Percentiles rank a stretch among this genome's conserved stretches.
phyloP scores from a whole-genome alignment of 1,139 yeast genomes.

The Barnettozyma hawaiiensis region DNA sequence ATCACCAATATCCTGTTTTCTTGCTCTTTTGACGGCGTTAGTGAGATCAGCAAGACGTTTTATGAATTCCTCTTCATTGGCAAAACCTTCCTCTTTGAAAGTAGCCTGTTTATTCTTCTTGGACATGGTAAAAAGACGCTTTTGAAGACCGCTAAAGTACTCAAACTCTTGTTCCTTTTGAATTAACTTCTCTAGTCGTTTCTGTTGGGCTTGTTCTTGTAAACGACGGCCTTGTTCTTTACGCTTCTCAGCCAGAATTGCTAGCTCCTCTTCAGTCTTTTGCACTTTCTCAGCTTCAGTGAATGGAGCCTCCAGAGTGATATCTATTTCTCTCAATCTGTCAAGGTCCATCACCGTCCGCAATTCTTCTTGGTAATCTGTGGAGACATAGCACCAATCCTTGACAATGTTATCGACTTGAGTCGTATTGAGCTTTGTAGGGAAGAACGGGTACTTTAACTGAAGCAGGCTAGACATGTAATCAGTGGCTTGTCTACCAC shows the following conservation, averaged over 20 bases:
- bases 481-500: conserved; percentile 70
- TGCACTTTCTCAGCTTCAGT: conserved; percentile 57
- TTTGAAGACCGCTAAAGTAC: conserved; percentile 57
- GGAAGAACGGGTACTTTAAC: conserved; percentile 89
- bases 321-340: conserved; percentile 57
- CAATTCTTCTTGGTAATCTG: conserved; percentile 62
- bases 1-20: conserved; percentile 58
- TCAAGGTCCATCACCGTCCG: conserved; percentile 53
- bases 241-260: conserved; percentile 70
- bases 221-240: conserved; percentile 82
- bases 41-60: conserved; percentile 66
- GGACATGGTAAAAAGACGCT: conserved; percentile 44
- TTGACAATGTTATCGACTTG: conserved; percentile 67
- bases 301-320: conserved; percentile 80
- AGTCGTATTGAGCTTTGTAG: conserved; percentile 56
- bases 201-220: conserved; percentile 89
- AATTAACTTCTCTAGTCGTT: conserved; percentile 69
- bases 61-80: conserved; percentile 63
- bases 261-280: conserved; percentile 79
- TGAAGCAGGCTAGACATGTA: conserved; percentile 60
- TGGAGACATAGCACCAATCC: conserved; percentile 74
- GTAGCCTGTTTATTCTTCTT: conserved; percentile 39
- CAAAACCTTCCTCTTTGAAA: conserved; percentile 72
- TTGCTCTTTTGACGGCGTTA: conserved; percentile 60
- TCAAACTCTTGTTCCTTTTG: conserved; percentile 79